Conservation (phyloP, 2,329 filamentous ascomycete species). For the Bisporella sp. region DNA sequence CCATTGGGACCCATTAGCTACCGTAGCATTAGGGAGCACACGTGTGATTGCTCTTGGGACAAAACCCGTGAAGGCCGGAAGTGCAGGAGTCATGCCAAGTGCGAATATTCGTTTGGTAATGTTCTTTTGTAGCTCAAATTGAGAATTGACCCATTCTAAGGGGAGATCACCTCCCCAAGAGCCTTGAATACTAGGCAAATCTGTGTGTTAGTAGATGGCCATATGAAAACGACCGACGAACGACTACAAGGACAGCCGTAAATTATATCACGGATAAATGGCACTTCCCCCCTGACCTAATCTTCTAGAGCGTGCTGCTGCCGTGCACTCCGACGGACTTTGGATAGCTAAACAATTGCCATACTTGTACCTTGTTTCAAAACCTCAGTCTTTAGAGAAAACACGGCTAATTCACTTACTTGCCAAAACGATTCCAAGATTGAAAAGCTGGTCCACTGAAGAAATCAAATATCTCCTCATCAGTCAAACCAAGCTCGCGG, state of each 20-base stretch:
- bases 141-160: conserved; percentile 37
- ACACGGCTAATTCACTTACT: conserved; percentile 14
- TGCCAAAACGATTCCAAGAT: conserved; percentile 47
- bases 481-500: conserved; percentile 35
- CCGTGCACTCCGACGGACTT: no score
- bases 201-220: no score
- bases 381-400: no score
- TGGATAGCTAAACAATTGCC: no score
- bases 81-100: conserved; percentile 44
- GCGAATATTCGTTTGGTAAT: conserved; percentile 43
- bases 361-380: no score
- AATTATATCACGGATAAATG: no score
- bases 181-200: conserved; percentile 32
- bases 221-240: no score
- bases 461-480: conserved; percentile 38
- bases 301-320: no score
- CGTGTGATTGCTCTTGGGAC: conserved; percentile 36
- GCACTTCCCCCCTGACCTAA: no score
- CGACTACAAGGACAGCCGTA: no score
- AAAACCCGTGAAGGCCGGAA: conserved; percentile 44
- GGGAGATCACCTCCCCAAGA: conserved; percentile 41
- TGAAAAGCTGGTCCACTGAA: conserved; percentile 44
- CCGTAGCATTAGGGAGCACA: conserved; percentile 34
- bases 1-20: conserved; percentile 39
- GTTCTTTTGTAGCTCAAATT: conserved; percentile 40